These are phyloP conservation scores for Neofusicoccum ribis DNA, from an alignment of 2,329 filamentous ascomycete species.

Conservation along the genomic window DNA sequence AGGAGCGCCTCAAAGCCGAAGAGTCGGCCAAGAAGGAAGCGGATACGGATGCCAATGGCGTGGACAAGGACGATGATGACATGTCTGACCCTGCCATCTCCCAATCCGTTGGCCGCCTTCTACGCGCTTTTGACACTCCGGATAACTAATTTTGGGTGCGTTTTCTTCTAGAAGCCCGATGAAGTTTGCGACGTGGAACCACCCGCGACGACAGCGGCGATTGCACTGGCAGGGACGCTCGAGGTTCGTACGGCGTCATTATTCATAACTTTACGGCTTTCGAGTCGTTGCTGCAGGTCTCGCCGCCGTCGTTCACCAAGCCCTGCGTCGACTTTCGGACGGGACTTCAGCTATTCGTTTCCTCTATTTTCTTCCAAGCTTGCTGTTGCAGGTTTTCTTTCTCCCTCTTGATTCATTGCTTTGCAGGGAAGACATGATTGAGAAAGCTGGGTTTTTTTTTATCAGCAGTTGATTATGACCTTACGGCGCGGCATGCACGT, in stretches of 20 bases:
- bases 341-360: not conserved
- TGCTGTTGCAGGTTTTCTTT: not conserved
- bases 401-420: not conserved
- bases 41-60: not conserved
- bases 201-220: conserved; percentile 4
- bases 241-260: not conserved
- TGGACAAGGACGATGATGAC: conserved; percentile 2
- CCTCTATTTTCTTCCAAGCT: not conserved
- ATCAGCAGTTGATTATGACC: conserved; percentile 10
- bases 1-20: conserved; percentile 10
- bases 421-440: conserved; percentile 3
- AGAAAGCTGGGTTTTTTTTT: not conserved
- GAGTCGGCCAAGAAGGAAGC: conserved; percentile 1
- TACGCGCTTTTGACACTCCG: conserved; percentile 5
- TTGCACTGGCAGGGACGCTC: not conserved
- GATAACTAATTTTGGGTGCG: not conserved
- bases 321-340: not conserved
- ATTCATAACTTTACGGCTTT: not conserved
- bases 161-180: not conserved
- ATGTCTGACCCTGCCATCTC: conserved; percentile 4
- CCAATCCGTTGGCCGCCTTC: not conserved
- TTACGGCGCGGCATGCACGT: conserved; percentile 17
- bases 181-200: conserved; percentile 13
- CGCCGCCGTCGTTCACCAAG: not conserved
- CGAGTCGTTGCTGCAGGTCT: not conserved